A percentile compares a stretch with the other conserved stretches of the same genome.
phyloP scores from a whole-genome alignment of 2,329 filamentous ascomycete genomes.

The Calycina herbarum region DNA sequence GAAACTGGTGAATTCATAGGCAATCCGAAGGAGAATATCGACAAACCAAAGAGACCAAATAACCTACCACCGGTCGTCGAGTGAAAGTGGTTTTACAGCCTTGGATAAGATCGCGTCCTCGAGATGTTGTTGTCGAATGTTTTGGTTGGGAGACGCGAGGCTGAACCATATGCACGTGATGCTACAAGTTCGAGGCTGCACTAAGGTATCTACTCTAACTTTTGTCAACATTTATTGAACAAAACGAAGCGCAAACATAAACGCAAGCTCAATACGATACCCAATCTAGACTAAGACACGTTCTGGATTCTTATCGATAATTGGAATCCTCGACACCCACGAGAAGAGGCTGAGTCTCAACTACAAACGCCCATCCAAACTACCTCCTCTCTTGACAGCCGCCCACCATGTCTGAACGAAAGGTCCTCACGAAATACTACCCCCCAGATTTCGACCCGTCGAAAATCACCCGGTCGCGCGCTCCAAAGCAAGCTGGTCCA shows the following conservation, averaged over 20 bases:
- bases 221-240: slow-evolving; percentile 1
- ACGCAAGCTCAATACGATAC: not conserved
- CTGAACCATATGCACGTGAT: slow-evolving; percentile 12
- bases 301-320: not conserved
- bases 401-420: slow-evolving; percentile 75
- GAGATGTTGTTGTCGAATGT: slow-evolving; percentile 15
- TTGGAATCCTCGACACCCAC: not conserved
- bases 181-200: not conserved
- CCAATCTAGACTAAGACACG: not conserved
- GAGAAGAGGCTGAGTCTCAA: not conserved
- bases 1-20: slow-evolving; percentile 10
- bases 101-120: slow-evolving; percentile 10
- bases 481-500: slow-evolving; percentile 70
- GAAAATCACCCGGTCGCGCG: slow-evolving; percentile 69
- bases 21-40: not conserved
- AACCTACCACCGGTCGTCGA: not conserved
- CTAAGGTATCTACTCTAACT: not conserved
- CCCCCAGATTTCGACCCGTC: slow-evolving; percentile 86
- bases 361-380: not conserved
- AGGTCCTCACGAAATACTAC: slow-evolving; percentile 69
- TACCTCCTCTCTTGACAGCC: not conserved
- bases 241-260: not conserved
- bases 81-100: not conserved
- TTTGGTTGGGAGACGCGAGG: slow-evolving; percentile 23
- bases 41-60: slow-evolving; percentile 9